A percentile compares a stretch with the other conserved stretches of the same genome.
phyloP scores from a whole-genome alignment of 768 basidiomycete genomes.

The Leccinum incarnatum region DNA sequence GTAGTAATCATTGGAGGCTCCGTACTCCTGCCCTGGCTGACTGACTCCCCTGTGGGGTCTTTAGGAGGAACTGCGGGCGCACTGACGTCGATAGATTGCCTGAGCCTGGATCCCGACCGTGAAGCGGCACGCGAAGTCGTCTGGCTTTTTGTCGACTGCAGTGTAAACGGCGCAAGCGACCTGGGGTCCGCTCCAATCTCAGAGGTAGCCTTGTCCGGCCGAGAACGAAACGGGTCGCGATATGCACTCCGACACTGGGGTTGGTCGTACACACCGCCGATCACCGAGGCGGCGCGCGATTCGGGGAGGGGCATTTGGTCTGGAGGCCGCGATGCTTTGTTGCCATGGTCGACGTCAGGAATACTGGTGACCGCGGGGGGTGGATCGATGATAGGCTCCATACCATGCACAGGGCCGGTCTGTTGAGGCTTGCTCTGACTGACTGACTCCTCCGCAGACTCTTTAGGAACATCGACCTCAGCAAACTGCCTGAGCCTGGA shows the following conservation, averaged over 20 bases:
- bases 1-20: constrained; percentile 14
- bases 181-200: background rate
- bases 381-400: constrained; percentile 11
- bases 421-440: background rate
- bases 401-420: background rate
- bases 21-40: background rate
- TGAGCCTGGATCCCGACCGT: constrained; percentile 5
- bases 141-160: constrained; percentile 1
- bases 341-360: constrained; percentile 13
- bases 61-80: background rate
- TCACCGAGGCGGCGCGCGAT: constrained; percentile 22
- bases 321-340: constrained; percentile 11
- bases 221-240: constrained; percentile 14
- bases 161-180: constrained; percentile 4
- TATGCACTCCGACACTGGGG: constrained; percentile 5
- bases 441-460: background rate
- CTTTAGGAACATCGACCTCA: constrained; percentile 1
- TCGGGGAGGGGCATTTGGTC: constrained; percentile 27
- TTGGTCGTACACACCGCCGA: too few relatives aligned
- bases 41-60: background rate
- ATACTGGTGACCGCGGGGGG: constrained; percentile 9
- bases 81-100: background rate
- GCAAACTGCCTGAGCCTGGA: constrained; percentile 5
- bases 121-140: constrained; percentile 8
- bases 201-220: constrained; percentile 16